phyloP scores from a whole-genome alignment of 2,329 filamentous ascomycete genomes.

The Metarhizium humberi region DNA sequence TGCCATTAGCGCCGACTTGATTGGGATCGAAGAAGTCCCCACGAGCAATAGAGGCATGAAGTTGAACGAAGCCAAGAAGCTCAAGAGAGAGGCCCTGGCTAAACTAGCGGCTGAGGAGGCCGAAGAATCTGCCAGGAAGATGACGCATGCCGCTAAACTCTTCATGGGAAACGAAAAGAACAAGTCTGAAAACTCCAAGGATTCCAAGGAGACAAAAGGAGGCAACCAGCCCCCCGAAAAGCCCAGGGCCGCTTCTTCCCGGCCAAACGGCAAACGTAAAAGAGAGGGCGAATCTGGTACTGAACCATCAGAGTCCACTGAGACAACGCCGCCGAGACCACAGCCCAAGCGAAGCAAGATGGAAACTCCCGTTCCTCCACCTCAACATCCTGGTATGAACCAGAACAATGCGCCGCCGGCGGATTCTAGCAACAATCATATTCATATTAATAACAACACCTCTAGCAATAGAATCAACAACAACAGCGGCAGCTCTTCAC shows the following conservation, averaged over 20 bases:
- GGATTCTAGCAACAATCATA: constrained; percentile 14
- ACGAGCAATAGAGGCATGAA: constrained; percentile 68
- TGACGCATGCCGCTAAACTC: constrained; percentile 37
- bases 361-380: constrained; percentile 45
- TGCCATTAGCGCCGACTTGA: constrained; percentile 47
- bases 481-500: neutral
- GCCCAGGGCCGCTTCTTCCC: constrained; percentile 20
- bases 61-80: constrained; percentile 67
- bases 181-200: constrained; percentile 1
- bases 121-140: constrained; percentile 45
- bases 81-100: constrained; percentile 57
- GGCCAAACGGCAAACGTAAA: constrained; percentile 34
- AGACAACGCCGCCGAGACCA: constrained; percentile 24
- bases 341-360: constrained; percentile 44
- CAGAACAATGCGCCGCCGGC: constrained; percentile 18
- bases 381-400: constrained; percentile 23
- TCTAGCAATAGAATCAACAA: constrained; percentile 11
- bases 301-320: constrained; percentile 20
- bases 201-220: neutral
- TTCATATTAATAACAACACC: constrained; percentile 9
- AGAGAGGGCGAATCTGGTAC: constrained; percentile 22
- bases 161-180: constrained; percentile 23
- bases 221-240: constrained; percentile 15
- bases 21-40: constrained; percentile 52
- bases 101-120: constrained; percentile 54